Conservation (phyloP, 73 alveolate genomes). For the Tetrahymena malaccensis region DNA sequence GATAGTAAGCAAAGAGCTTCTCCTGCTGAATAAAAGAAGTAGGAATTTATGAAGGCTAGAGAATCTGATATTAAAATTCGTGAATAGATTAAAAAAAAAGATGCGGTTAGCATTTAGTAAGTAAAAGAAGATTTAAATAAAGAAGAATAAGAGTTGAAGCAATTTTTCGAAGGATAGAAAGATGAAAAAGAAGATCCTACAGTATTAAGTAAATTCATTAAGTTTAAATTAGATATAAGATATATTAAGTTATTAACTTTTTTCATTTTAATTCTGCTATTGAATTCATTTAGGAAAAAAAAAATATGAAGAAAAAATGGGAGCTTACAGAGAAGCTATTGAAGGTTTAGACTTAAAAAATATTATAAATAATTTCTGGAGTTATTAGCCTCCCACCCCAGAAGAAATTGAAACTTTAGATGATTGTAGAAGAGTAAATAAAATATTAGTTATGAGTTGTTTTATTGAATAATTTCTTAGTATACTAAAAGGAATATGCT, state of each 20-base stretch:
- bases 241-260: no score
- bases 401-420: conserved; percentile 37
- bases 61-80: neutral
- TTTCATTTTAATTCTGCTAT: neutral
- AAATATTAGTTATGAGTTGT: neutral
- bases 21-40: neutral
- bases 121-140: neutral
- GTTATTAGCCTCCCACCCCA: conserved; percentile 25
- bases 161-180: neutral
- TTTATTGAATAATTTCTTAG: neutral
- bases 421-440: conserved; percentile 23
- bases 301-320: conserved; percentile 42
- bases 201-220: neutral
- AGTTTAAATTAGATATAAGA: no score
- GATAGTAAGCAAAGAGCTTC: neutral
- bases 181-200: neutral
- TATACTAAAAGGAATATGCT: neutral
- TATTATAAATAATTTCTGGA: conserved; percentile 21
- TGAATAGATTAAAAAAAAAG: neutral
- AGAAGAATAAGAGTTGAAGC: neutral
- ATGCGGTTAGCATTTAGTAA: neutral
- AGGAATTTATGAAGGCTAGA: neutral
- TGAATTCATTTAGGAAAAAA: neutral
- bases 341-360: conserved; percentile 12
- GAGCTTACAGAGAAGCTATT: conserved; percentile 28